Conservation (phyloP, 305 asterid genomes). For the Fraxinus angustifolia region DNA sequence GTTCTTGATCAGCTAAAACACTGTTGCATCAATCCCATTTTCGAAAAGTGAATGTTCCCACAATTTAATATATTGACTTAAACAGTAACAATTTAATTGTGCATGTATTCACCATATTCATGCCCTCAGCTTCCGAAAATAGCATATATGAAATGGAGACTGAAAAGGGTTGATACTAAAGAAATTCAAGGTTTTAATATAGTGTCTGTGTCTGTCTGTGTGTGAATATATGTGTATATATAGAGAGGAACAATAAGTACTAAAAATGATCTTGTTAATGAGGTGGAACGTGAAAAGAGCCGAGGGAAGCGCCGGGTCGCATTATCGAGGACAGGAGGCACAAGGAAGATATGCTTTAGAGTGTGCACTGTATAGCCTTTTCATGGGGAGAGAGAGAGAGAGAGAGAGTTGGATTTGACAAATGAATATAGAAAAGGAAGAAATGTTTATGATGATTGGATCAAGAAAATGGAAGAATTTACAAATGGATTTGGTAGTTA, state of each 20-base stretch:
- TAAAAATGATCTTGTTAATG: background rate
- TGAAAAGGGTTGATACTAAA: background rate
- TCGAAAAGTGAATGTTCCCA: conserved; percentile 8
- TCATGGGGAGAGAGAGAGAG: background rate
- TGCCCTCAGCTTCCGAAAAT: background rate
- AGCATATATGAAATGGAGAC: background rate
- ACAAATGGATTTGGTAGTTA: background rate
- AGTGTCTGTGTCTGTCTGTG: background rate
- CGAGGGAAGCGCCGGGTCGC: background rate
- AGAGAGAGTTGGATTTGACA: background rate
- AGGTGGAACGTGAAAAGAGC: background rate
- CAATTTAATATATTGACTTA: conserved; percentile 11
- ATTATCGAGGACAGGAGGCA: background rate
- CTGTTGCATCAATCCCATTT: conserved; percentile 27
- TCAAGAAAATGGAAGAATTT: background rate
- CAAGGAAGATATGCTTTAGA: background rate
- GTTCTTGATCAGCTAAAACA: conserved; percentile 11
- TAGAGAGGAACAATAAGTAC: background rate
- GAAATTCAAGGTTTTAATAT: background rate
- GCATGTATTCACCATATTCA: background rate
- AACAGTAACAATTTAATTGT: background rate
- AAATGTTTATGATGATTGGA: background rate
- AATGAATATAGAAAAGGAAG: background rate
- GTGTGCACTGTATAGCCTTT: background rate
- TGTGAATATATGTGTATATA: background rate